Evolutionary conservation across 2,329 filamentous ascomycete species (phyloP), one percentile per base, ranked within the genome.

Genomic region (Paecilomyces formosus): DNA sequence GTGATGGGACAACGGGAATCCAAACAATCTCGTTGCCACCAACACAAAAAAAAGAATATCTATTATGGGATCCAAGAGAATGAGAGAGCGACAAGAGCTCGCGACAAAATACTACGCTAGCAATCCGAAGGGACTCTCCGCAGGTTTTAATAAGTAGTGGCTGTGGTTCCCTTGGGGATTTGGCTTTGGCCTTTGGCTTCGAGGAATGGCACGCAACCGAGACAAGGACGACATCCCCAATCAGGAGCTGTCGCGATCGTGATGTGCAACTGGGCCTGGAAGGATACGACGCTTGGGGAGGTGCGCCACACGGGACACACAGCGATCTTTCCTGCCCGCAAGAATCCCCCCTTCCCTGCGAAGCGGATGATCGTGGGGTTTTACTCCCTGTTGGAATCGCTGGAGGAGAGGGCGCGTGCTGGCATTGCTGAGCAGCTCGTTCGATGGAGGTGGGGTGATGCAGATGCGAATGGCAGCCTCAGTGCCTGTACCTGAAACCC

Each of bases 201-300:
- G 39, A 52, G 50, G 50, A 52, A 52, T 52, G 50, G 50, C 50
- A 52, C 50, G 50, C 50, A 52, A 52, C 50, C 39, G 39, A 45
- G 39, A 45, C 39, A 45, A 45, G 35, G 39, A 45, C 39, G 39
- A 21, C n/a, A 18, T 18, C n/a, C 50, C 50, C 50, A 52, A 52
- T 52, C 26, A 52, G 50, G 26, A 52, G 50, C 50, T 24, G 50
- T 28, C 50, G 22, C n/a, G 15, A 28, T 24, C 50, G 15, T n/a
- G 26, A 28, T 28, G 50, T 24, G 50, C 22, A 28, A 6, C 50
- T 22, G 6, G 50, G 8, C 22, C 50, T 24, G 21, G n/a, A n/a
- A 28, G 50, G 21, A 52, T 52, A 24, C 22, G 22, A 24, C 26
- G 50, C 21, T 15, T 28, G 18, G 50, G 50, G 50, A 52, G 50